Conservation (phyloP, 2,329 filamentous ascomycete genomes). For the Colletotrichum endophyticum region DNA sequence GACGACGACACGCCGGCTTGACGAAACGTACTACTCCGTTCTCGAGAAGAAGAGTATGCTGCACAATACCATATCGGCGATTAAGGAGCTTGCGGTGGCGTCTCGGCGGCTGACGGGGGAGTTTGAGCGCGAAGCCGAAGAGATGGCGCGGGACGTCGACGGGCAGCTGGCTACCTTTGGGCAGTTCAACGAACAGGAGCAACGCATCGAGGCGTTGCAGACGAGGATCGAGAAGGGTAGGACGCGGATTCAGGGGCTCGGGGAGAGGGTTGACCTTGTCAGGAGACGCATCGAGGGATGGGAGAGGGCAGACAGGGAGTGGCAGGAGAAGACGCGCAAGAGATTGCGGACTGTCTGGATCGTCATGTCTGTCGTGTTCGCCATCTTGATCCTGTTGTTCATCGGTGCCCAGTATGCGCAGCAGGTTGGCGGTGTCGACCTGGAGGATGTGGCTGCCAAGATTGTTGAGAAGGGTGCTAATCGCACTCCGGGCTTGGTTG, state of each 20-base stretch:
- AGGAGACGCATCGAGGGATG: constrained; percentile 69
- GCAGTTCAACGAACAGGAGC: constrained; percentile 69
- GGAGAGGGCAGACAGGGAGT: constrained; percentile 70
- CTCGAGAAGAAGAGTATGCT: constrained; percentile 71
- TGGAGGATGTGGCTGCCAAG: neutral
- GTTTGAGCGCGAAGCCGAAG: constrained; percentile 65
- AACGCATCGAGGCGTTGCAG: constrained; percentile 66
- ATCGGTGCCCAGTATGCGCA: constrained; percentile 36
- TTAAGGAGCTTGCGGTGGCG: constrained; percentile 70
- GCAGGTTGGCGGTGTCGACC: neutral
- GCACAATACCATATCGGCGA: constrained; percentile 65
- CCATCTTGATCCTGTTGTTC: constrained; percentile 53
- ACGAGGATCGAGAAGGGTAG: constrained; percentile 65
- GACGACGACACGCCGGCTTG: constrained; percentile 67
- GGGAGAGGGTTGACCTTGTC: constrained; percentile 68
- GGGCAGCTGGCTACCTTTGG: constrained; percentile 65
- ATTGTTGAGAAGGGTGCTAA: neutral
- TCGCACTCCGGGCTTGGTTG: neutral
- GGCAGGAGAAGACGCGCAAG: constrained; percentile 70
- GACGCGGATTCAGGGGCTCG: constrained; percentile 63
- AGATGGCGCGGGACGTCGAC: constrained; percentile 64
- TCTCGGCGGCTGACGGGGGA: constrained; percentile 61
- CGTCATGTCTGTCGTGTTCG: constrained; percentile 52
- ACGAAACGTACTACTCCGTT: constrained; percentile 76
- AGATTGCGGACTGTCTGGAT: constrained; percentile 69